Conservation (phyloP, 768 basidiomycete genomes). For the Leccinellum luteum region DNA sequence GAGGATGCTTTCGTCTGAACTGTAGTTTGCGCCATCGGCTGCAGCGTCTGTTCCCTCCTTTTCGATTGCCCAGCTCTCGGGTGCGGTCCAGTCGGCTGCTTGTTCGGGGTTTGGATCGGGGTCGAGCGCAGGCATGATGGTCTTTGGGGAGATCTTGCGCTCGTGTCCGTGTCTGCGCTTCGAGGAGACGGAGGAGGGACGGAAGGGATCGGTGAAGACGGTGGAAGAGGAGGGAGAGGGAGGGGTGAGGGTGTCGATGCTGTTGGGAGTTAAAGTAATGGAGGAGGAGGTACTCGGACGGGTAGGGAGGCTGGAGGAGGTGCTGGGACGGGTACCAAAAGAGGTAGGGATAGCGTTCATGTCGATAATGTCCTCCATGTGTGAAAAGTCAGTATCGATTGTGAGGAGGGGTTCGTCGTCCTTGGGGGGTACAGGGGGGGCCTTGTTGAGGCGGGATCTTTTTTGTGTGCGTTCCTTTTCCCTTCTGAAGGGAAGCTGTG, state of each 20-base stretch:
- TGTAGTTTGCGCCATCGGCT: conserved; percentile 39
- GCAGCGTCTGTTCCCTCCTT: conserved; percentile 40
- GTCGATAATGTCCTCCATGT: conserved; percentile 84
- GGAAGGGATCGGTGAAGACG: conserved; percentile 40
- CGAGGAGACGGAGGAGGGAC: conserved; percentile 13
- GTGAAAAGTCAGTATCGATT: conserved; percentile 37
- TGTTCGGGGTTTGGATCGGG: conserved; percentile 6
- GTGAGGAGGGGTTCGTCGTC: conserved; percentile 20
- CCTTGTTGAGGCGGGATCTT: not conserved
- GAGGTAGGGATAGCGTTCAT: conserved; percentile 8
- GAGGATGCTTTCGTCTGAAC: conserved; percentile 35
- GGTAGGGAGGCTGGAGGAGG: conserved; percentile 18
- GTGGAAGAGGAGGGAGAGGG: conserved; percentile 32
- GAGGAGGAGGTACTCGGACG: conserved; percentile 21
- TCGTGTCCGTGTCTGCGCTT: conserved; percentile 27
- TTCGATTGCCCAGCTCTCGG: conserved; percentile 76
- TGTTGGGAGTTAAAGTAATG: conserved; percentile 22
- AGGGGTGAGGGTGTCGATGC: conserved; percentile 39
- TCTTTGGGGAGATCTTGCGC: conserved; percentile 56
- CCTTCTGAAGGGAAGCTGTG: conserved; percentile 23
- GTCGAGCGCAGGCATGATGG: conserved; percentile 17
- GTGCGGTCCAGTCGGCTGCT: conserved; percentile 56
- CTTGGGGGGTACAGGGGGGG: not conserved
- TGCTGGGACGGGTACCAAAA: conserved; percentile 16
- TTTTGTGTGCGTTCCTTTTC: conserved; percentile 27